Base-by-base conservation (phyloP, 2,329 filamentous ascomycete species). In the Pseudogymnoascus sp. region DNA sequence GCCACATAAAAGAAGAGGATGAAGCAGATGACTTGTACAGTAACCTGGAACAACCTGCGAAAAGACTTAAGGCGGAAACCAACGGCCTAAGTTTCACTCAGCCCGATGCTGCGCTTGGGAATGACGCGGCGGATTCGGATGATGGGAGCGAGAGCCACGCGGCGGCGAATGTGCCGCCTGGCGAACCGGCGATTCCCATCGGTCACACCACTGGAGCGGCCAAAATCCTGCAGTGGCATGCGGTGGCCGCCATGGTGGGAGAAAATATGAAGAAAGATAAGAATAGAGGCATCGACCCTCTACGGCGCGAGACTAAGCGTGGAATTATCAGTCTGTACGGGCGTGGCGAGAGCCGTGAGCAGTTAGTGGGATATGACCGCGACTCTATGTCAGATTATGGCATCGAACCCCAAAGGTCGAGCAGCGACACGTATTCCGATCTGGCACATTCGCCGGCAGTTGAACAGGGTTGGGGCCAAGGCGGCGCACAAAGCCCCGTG, bases 121-220 rank as follows among this genome's bases (percentile, higher is more conserved):
- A 61, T 18, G 52, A 61, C n/a, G 58, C 9, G 15, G 67, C 68
- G 40, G 71, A 76, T 7, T 72, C 75, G 58, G 81, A 82, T 40
- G 80, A 70, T 59, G 66, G 60, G 58, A 52, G 25, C n/a, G 45
- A 52, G 45, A 29, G 31, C 45, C 13, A 52, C 7, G 13, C 45
- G n/a, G 66, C 67, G 61, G 66, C 70, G 6, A 75, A 79, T 9
- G 80, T 83, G 5, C 76, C 75, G 10, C 81, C 81, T 1, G 85
- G 84, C 55, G 81, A 86, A 66, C 82, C 89, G 12, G 84, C 88
- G 1, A 89, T 96, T 62, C 89, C 91, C 0, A 83, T 87, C 29
- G 90, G 96, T 67, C 93, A 97, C 70, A 95, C 90, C 0, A 97
- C 92, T 0, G 85, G 91, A n/a, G 92, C 92, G 1, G 90, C 94